Percentiles rank a stretch among this genome's conserved stretches.
phyloP scores from a whole-genome alignment of 1,284 basidiomycete species.

The Moesziomyces sp. region DNA sequence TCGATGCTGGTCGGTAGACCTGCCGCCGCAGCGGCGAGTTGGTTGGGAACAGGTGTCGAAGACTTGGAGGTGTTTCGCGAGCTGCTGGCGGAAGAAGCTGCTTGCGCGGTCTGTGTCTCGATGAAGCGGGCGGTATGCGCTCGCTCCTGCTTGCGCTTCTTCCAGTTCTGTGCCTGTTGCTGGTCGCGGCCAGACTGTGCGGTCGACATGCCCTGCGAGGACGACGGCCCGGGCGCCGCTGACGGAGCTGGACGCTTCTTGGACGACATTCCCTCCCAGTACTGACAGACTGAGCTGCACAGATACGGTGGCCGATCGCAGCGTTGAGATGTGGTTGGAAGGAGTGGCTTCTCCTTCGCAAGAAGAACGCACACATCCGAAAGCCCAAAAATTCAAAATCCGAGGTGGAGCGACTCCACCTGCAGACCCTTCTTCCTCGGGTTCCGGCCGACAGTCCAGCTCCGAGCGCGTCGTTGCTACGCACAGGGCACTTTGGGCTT shows the following conservation, averaged over 20 bases:
- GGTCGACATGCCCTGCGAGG: slow-evolving; percentile 9
- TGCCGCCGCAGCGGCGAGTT: slow-evolving; percentile 3
- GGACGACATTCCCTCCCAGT: slow-evolving; percentile 18
- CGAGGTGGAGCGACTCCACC: background rate
- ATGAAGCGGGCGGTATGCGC: slow-evolving; percentile 42
- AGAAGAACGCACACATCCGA: background rate
- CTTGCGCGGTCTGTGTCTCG: slow-evolving; percentile 17
- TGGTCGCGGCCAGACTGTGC: slow-evolving; percentile 2
- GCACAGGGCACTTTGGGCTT: background rate
- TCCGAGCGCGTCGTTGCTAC: background rate
- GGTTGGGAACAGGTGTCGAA: slow-evolving; percentile 10
- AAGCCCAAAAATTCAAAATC: background rate
- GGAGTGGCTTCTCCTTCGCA: background rate
- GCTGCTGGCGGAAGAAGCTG: slow-evolving; percentile 22
- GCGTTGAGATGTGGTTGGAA: background rate
- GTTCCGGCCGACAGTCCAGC: background rate
- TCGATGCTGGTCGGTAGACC: slow-evolving; percentile 43
- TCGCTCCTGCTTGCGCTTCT: slow-evolving; percentile 47
- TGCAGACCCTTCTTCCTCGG: background rate
- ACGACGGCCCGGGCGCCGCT: background rate
- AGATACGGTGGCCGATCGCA: background rate
- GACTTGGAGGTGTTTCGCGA: slow-evolving; percentile 25
- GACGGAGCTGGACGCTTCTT: slow-evolving; percentile 32
- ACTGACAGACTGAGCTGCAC: background rate
- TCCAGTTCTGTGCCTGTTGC: slow-evolving; percentile 33